phyloP scores from a whole-genome alignment of 768 basidiomycete species.

The Terana coerulea region DNA sequence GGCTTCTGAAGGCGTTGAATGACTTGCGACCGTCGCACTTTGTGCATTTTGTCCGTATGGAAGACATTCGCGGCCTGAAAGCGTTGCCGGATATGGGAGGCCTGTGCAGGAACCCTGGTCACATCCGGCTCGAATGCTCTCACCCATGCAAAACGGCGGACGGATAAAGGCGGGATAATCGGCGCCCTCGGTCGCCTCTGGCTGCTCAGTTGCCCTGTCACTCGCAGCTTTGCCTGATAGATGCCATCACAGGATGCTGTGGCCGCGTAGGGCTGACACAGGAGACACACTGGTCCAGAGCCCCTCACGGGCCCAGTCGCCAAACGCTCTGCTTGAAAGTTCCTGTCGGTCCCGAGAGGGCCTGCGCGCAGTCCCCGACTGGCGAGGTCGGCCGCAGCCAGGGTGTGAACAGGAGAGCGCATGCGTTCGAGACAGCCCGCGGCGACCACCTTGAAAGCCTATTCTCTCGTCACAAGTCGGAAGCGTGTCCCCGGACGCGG shows the following conservation, averaged over 20 bases:
- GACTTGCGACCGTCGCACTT: slow-evolving; percentile 16
- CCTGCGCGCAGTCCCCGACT: background rate
- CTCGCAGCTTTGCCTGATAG: slow-evolving; percentile 4
- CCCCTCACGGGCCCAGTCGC: too few species aligned
- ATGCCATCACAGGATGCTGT: slow-evolving; percentile 3
- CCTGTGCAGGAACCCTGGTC: slow-evolving; percentile 3
- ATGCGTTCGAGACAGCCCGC: too few species aligned
- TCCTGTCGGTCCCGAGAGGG: background rate
- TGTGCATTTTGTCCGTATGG: slow-evolving; percentile 4
- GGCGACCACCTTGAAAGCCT: background rate
- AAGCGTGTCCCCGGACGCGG: background rate
- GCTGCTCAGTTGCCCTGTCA: background rate
- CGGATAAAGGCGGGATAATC: slow-evolving; percentile 15
- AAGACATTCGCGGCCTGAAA: slow-evolving; percentile 11
- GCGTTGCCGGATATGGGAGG: slow-evolving; percentile 14
- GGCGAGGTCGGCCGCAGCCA: background rate
- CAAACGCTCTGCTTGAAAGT: too few species aligned
- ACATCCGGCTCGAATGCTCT: slow-evolving; percentile 10
- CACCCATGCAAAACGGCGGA: slow-evolving; percentile 12
- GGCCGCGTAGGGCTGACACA: background rate
- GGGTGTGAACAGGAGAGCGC: background rate
- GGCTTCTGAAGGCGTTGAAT: slow-evolving; percentile 3
- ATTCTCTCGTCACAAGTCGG: background rate
- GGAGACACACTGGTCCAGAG: background rate
- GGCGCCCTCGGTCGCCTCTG: slow-evolving; percentile 1